Base-by-base conservation (phyloP, 2,329 filamentous ascomycete genomes). In the Achaetomium macrosporum region DNA sequence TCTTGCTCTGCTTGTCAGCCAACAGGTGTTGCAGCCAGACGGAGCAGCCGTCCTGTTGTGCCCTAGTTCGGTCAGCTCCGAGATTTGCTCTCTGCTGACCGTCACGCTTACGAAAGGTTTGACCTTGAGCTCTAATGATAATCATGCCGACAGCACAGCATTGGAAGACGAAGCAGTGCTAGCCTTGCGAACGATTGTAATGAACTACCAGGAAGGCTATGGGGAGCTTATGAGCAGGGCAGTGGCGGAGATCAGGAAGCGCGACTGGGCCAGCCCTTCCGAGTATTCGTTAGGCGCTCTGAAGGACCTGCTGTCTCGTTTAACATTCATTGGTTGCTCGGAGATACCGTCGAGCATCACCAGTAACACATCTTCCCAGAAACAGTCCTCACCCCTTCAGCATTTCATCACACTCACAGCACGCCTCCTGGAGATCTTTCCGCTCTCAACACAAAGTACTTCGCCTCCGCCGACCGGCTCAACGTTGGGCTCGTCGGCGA, bases 251-350 rank as follows among this genome's bases (percentile, higher is more conserved):
- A 61, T 65, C 33, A 49, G 37, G 20, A 60, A 59, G 19, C 62
- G 63, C 13, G 52, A 59, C 53, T 66, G 64, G 63, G 47, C 40
- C n/a, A 55, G 33, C 31, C 57, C 60, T 4, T 61, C 60, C 0
- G 36, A 53, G 20, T 58, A 62, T 30, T 60, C 60, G 1, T 46
- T 65, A 0, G 42, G 53, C 11, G 57, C 61, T 12, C 60, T 72
- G 9, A 61, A 62, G n/a, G 64, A 68, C 29, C 65, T 77, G 2
- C 67, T 76, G 4, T 68, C 70, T 10, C 68, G 75, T 2, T 58
- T 82, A 2, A 74, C 74, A 3, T 76, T 73, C 50, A 68, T 81
- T 44, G 75, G 75, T 29, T 78, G 75, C 61, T 77, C 75, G 1
- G 66, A 71, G 39, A 54, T 71, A 0, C 68, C 70, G 1, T 58